phyloP scores from a whole-genome alignment of 345 rosid genomes.

The Lepidium didymum region DNA sequence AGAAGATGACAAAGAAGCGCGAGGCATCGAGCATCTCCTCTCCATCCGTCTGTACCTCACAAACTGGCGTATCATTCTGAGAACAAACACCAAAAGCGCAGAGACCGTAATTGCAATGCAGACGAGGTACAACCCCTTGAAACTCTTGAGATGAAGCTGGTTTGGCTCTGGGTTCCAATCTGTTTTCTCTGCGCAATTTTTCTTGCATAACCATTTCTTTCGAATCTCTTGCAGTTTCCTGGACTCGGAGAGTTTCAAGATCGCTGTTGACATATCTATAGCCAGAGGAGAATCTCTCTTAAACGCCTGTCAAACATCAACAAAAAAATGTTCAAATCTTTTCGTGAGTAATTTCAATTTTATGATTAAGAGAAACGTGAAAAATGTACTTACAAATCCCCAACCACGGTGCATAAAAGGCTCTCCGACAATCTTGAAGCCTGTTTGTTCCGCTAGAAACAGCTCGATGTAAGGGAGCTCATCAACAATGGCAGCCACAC shows the following conservation, averaged over 20 bases:
- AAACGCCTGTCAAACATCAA: conserved; percentile 49
- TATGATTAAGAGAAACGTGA: not conserved
- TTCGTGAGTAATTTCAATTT: not conserved
- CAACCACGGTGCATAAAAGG: conserved; percentile 76
- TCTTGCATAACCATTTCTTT: conserved; percentile 59
- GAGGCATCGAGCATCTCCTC: conserved; percentile 23
- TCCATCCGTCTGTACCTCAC: conserved; percentile 44
- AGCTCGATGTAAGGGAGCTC: conserved; percentile 73
- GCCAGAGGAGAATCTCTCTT: conserved; percentile 67
- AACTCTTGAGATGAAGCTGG: conserved; percentile 59
- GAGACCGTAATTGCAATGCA: conserved; percentile 40
- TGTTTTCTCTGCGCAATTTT: conserved; percentile 38
- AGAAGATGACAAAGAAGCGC: conserved; percentile 13
- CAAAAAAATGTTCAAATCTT: not conserved
- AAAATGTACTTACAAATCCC: conserved; percentile 81
- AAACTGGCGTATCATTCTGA: conserved; percentile 45
- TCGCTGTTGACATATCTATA: conserved; percentile 77
- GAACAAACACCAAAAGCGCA: conserved; percentile 45
- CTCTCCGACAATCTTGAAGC: conserved; percentile 70
- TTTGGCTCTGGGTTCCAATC: conserved; percentile 29
- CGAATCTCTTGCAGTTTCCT: conserved; percentile 59
- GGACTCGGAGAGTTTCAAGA: conserved; percentile 64
- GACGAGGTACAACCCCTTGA: conserved; percentile 75
- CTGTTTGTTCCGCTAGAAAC: conserved; percentile 46
- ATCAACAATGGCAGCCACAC: conserved; percentile 82